These are phyloP conservation scores for Barnettozyma botsteinii DNA, from an alignment of 805 yeast genomes.

Conservation along the genomic window DNA sequence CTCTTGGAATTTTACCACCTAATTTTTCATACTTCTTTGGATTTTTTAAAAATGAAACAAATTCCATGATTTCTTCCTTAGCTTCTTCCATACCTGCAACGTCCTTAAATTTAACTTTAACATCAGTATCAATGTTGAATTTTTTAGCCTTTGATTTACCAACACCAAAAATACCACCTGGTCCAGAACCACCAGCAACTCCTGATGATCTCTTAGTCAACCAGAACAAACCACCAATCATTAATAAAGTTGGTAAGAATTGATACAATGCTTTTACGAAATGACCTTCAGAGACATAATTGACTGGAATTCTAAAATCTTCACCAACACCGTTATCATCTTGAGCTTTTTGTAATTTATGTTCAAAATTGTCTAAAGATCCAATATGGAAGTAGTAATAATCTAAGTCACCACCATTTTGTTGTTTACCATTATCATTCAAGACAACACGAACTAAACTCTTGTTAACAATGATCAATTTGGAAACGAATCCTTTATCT, in stretches of 20 bases:
- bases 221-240: conserved; percentile 86
- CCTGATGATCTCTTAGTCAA: conserved; percentile 59
- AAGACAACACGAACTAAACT: conserved; percentile 66
- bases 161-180: conserved; percentile 81
- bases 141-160: conserved; percentile 89
- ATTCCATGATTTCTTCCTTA: conserved; percentile 95
- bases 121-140: conserved; percentile 88
- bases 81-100: conserved; percentile 98
- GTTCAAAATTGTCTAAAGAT: conserved; percentile 82
- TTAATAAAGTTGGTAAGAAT: conserved; percentile 80
- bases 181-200: conserved; percentile 38
- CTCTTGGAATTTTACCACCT: conserved; percentile 97
- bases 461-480: conserved; percentile 71
- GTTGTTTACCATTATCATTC: conserved; percentile 42
- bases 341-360: conserved; percentile 69
- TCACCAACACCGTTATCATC: conserved; percentile 57
- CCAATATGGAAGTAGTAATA: conserved; percentile 72
- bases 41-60: conserved; percentile 85
- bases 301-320: conserved; percentile 70
- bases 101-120: conserved; percentile 83
- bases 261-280: conserved; percentile 58
- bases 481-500: conserved; percentile 71
- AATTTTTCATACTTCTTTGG: conserved; percentile 86
- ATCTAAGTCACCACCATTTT: conserved; percentile 33
- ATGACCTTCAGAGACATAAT: conserved; percentile 69